These are phyloP conservation scores for Fibroporia radiculosa DNA, from an alignment of 768 basidiomycete species.

Conservation along the genomic window DNA sequence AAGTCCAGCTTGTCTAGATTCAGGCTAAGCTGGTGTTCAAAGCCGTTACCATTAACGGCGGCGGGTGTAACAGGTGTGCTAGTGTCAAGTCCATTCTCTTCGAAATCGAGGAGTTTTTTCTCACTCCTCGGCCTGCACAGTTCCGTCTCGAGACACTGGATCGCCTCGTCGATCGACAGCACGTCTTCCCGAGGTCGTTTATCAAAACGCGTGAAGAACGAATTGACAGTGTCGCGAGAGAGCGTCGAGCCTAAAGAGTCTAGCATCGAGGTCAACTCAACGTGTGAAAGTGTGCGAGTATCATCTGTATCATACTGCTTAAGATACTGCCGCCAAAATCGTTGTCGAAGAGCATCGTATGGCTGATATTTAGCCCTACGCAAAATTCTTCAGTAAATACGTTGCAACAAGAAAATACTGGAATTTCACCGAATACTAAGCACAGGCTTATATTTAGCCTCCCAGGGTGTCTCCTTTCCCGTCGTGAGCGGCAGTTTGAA, in stretches of 20 bases:
- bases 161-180: conserved; percentile 69
- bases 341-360: conserved; percentile 83
- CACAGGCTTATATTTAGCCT: conserved; percentile 60
- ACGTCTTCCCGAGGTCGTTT: conserved; percentile 63
- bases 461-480: conserved; percentile 61
- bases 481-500: conserved; percentile 58
- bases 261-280: conserved; percentile 91
- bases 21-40: conserved; percentile 28
- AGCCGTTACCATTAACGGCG: conserved; percentile 26
- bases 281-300: conserved; percentile 59
- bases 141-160: conserved; percentile 82
- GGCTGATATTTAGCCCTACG: conserved; percentile 89
- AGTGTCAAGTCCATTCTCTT: conserved; percentile 37
- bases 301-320: conserved; percentile 89
- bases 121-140: conserved; percentile 66
- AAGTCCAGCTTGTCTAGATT: conserved; percentile 54
- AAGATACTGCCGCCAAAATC: conserved; percentile 86
- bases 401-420: neutral
- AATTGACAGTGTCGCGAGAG: conserved; percentile 65
- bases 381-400: conserved; percentile 7
- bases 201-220: conserved; percentile 69
- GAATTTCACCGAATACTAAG: conserved; percentile 54
- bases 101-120: conserved; percentile 54
- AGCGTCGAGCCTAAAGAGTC: conserved; percentile 96
- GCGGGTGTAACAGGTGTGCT: conserved; percentile 51